Conservation (phyloP, 2,329 filamentous ascomycete species). For the Sclerotinia spermophila region DNA sequence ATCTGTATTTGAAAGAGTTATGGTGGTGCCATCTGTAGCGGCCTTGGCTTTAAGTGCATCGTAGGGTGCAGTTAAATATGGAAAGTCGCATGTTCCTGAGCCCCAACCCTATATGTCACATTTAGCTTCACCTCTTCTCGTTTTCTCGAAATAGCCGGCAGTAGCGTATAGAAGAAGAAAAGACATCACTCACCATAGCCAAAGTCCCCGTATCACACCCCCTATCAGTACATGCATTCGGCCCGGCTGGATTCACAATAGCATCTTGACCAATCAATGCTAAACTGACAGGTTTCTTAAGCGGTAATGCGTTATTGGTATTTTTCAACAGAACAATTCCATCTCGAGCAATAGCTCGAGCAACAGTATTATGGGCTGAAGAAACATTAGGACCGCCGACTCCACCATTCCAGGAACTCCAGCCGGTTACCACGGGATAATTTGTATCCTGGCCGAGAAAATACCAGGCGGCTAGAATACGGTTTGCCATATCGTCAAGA, state of each 20-base stretch:
- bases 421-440: slow-evolving; percentile 51
- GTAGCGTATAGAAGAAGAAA: background rate
- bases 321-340: slow-evolving; percentile 69
- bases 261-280: slow-evolving; percentile 62
- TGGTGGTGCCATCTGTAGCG: slow-evolving; percentile 47
- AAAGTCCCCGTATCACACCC: slow-evolving; percentile 60
- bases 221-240: slow-evolving; percentile 60
- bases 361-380: slow-evolving; percentile 59
- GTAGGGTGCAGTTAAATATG: slow-evolving; percentile 45
- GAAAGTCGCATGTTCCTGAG: background rate
- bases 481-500: slow-evolving; percentile 63
- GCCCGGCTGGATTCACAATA: slow-evolving; percentile 55
- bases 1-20: slow-evolving; percentile 56
- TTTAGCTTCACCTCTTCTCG: background rate
- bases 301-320: slow-evolving; percentile 50
- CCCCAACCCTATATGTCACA: slow-evolving; percentile 13
- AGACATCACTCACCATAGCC: slow-evolving; percentile 50
- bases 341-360: slow-evolving; percentile 52
- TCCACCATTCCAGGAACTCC: slow-evolving; percentile 39
- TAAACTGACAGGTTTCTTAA: slow-evolving; percentile 51
- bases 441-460: slow-evolving; percentile 47
- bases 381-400: slow-evolving; percentile 45
- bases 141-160: background rate
- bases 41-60: slow-evolving; percentile 61
- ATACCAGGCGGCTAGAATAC: slow-evolving; percentile 63